Percentiles rank a stretch among this genome's conserved stretches.
Evolutionary conservation across 495 filamentous ascomycete species (phyloP).

Genomic region (Elaphomyces granulatus): DNA sequence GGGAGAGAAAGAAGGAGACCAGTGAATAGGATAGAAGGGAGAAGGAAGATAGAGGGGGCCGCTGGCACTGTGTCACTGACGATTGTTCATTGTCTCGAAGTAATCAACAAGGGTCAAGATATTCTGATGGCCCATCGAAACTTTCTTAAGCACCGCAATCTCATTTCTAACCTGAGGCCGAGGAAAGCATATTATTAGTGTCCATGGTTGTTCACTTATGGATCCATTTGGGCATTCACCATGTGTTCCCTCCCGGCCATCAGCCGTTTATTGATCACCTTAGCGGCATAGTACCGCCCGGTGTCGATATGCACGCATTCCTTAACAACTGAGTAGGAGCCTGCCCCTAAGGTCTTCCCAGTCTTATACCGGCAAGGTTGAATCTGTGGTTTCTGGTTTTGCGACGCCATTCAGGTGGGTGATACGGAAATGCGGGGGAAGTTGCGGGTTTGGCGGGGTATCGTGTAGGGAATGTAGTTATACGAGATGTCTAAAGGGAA

Average conservation of each 20-base stretch:
- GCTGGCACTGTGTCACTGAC: slow-evolving; percentile 26
- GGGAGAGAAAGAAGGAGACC: too few relatives aligned
- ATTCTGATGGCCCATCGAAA: slow-evolving; percentile 97
- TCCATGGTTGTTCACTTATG: neutral
- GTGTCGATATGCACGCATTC: slow-evolving; percentile 99
- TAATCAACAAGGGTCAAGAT: slow-evolving; percentile 97
- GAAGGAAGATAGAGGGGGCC: neutral
- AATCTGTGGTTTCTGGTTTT: slow-evolving; percentile 41
- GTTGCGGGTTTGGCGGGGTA: too few relatives aligned
- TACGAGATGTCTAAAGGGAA: too few relatives aligned
- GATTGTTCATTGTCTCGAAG: slow-evolving; percentile 98
- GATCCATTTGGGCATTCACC: slow-evolving; percentile 37
- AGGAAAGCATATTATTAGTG: neutral
- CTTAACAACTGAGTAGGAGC: slow-evolving; percentile 98
- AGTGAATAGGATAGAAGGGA: neutral
- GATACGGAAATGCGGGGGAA: too few relatives aligned
- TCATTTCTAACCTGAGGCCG: slow-evolving; percentile 75
- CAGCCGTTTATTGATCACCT: slow-evolving; percentile 96
- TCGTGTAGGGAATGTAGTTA: too few relatives aligned
- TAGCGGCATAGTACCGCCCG: slow-evolving; percentile 94
- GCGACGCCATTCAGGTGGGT: slow-evolving; percentile 22
- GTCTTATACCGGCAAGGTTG: slow-evolving; percentile 92
- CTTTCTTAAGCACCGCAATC: slow-evolving; percentile 89
- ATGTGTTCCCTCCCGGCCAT: slow-evolving; percentile 98
- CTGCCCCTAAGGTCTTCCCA: slow-evolving; percentile 90